Evolutionary conservation across 2,329 filamentous ascomycete genomes (phyloP), one percentile per base, ranked within the genome.

Genomic region (Venturia carpophila): DNA sequence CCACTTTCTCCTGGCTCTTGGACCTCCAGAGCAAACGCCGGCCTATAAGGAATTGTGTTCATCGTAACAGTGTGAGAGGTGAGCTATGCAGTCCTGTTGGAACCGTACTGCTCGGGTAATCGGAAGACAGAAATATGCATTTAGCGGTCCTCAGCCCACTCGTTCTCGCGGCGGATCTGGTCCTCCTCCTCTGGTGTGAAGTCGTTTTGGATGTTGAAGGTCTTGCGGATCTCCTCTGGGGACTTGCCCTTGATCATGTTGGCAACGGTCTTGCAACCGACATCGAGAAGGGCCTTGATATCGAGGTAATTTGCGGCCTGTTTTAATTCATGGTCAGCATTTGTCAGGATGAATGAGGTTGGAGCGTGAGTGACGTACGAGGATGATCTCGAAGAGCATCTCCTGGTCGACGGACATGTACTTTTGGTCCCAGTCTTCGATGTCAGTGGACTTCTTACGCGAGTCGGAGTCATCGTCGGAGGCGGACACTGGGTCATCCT

Each of bases 171-270:
- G 67, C 79, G 79, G 69, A 82, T 99, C 83, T 99, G 94, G 75
- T 99, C 94, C 78, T 99, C 94, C 80, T 99, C 94, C 78, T 99
- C 94, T 2, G 93, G 91, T 0, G 94, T 97, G 80, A 99, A 99
- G 77, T 99, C 94, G 73, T 99, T 99, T 73, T 95, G 94, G 73
- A 99, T 99, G 81, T 99, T 99, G 83, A 99, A 99, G 0, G 94
- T 99, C 84, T 97, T 99, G 63, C 94, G 90, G 73, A 99, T 99
- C 82, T 99, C 94, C 77, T 99, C 94, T 3, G 94, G 94, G 0
- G 92, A 96, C 84, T 99, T 99, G 80, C 94, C 94, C 89, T 99
- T 99, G 83, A 99, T 99, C 94, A 99, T 99, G 80, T 99, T 99
- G 68, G 94, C 94, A 19, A 99, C 94, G 0, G 94, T 99, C 86